Conservation (phyloP, 768 basidiomycete species). For the Suillus fuscotomentosus region DNA sequence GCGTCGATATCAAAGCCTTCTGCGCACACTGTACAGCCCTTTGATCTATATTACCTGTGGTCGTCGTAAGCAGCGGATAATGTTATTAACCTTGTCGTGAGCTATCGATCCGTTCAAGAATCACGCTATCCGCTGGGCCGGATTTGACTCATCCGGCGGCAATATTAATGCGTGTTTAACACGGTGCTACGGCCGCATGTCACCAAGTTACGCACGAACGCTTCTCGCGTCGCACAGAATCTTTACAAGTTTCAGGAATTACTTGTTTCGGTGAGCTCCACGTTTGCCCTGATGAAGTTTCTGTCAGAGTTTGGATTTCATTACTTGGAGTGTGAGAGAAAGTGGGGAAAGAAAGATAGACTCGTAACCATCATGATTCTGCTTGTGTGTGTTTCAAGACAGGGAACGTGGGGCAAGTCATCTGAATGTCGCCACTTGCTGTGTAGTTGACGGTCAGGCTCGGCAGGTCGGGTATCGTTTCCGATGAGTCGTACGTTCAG, state of each 20-base stretch:
- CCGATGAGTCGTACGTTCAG: too few species aligned
- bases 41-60: not conserved
- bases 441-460: too few species aligned
- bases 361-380: not conserved
- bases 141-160: not conserved
- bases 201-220: not conserved
- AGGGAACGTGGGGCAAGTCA: too few species aligned
- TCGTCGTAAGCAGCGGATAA: not conserved
- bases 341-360: not conserved
- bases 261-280: not conserved
- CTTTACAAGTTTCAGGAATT: not conserved
- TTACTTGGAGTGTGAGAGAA: not conserved
- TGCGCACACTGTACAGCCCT: not conserved
- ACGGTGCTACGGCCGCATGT: not conserved
- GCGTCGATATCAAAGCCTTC: not conserved
- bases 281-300: not conserved
- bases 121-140: not conserved
- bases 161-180: not conserved
- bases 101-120: too few species aligned
- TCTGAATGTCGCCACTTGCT: too few species aligned
- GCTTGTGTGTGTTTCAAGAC: too few species aligned
- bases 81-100: not conserved
- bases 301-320: not conserved
- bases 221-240: not conserved
- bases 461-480: too few species aligned